A percentile compares a stretch with the other conserved stretches of the same genome.
Conservation (phyloP, 2,329 filamentous ascomycete species). For the Sphaerulina populicola region DNA sequence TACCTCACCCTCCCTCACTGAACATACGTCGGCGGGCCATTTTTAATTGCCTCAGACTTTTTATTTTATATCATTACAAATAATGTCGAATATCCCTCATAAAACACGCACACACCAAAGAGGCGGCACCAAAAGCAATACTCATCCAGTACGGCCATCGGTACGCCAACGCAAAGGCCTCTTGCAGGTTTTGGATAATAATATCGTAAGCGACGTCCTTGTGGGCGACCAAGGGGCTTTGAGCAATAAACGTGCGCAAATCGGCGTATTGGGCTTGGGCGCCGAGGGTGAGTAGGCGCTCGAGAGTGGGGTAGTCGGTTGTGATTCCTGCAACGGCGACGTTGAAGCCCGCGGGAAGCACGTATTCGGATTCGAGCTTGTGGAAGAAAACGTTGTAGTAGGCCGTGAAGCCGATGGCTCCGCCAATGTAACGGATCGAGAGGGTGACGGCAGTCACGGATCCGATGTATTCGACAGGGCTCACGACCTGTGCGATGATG, state of each 20-base stretch:
- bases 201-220: conserved; percentile 24
- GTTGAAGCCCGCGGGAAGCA: conserved; percentile 15
- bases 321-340: conserved; percentile 16
- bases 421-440: conserved; percentile 59
- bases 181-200: conserved; percentile 22
- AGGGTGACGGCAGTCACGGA: conserved; percentile 61
- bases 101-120: conserved; percentile 26
- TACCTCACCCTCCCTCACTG: too few relatives aligned
- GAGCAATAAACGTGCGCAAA: conserved; percentile 14
- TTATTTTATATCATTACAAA: too few relatives aligned
- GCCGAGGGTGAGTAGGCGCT: conserved; percentile 18
- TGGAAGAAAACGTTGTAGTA: conserved; percentile 49
- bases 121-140: conserved; percentile 30
- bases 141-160: conserved; percentile 29
- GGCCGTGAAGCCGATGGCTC: conserved; percentile 45
- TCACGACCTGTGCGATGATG: conserved; percentile 59
- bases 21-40: too few relatives aligned
- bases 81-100: conserved; percentile 31
- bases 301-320: conserved; percentile 15
- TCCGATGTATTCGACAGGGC: conserved; percentile 60
- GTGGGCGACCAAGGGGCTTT: conserved; percentile 12
- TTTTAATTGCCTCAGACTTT: too few relatives aligned
- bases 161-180: conserved; percentile 28
- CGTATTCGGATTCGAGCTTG: conserved; percentile 28
- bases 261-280: conserved; percentile 19